Evolutionary conservation across 768 basidiomycete genomes (phyloP).

Genomic region (Tephrocybe sp.): DNA sequence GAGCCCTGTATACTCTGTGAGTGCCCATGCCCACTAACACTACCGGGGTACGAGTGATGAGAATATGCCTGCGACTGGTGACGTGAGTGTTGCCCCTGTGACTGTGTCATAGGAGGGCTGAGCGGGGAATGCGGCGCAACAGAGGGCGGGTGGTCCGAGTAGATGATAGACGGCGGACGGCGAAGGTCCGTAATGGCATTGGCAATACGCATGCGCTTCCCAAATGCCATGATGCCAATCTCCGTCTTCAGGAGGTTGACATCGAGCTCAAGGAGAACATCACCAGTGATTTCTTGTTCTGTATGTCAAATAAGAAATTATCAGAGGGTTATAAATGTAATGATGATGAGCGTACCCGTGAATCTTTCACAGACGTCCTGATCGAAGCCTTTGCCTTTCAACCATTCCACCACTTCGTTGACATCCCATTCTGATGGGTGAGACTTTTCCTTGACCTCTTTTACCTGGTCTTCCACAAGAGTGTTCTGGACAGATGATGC

Average conservation of each 20-base stretch:
- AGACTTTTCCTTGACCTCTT: slow-evolving; percentile 35
- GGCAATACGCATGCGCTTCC: slow-evolving; percentile 90
- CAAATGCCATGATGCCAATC: slow-evolving; percentile 92
- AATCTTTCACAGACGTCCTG: slow-evolving; percentile 83
- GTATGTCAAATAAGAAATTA: slow-evolving; percentile 9
- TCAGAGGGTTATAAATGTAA: background rate
- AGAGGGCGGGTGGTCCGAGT: slow-evolving; percentile 43
- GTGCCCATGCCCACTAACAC: slow-evolving; percentile 40
- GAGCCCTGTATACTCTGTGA: too few species aligned
- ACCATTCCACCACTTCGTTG: slow-evolving; percentile 89
- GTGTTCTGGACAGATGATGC: slow-evolving; percentile 18
- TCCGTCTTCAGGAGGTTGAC: slow-evolving; percentile 88
- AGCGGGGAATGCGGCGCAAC: slow-evolving; percentile 21
- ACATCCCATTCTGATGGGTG: slow-evolving; percentile 80
- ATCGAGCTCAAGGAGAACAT: slow-evolving; percentile 94
- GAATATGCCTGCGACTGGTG: slow-evolving; percentile 44
- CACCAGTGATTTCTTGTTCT: slow-evolving; percentile 99
- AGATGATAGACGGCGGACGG: slow-evolving; percentile 63
- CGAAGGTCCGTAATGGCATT: slow-evolving; percentile 91
- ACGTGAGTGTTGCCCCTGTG: slow-evolving; percentile 41
- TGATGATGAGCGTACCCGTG: slow-evolving; percentile 54
- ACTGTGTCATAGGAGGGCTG: slow-evolving; percentile 28
- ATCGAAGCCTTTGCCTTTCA: slow-evolving; percentile 82
- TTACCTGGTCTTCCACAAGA: slow-evolving; percentile 12
- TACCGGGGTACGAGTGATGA: slow-evolving; percentile 43